Evolutionary conservation across 208 protist genomes (phyloP).

Genomic region (Crithidia expoeki): DNA sequence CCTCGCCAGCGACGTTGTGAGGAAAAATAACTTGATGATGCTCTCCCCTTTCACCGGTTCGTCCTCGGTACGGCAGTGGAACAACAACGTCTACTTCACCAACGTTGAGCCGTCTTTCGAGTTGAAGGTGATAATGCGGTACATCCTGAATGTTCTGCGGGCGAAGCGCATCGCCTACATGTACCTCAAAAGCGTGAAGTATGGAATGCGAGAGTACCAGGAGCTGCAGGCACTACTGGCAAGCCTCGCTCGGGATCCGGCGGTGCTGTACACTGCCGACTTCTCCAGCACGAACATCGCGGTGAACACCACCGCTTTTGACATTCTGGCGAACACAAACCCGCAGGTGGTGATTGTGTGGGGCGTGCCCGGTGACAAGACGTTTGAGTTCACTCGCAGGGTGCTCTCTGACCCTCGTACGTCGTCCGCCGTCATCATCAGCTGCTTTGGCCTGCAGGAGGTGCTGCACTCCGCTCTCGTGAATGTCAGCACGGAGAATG

Average conservation of each 20-base stretch:
- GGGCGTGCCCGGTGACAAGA: conserved; percentile 25
- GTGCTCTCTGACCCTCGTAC: conserved; percentile 40
- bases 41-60: conserved; percentile 31
- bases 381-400: conserved; percentile 33
- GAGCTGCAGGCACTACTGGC: conserved; percentile 14
- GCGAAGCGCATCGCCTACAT: conserved; percentile 45
- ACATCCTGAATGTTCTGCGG: conserved; percentile 32
- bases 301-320: conserved; percentile 35
- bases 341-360: conserved; percentile 59
- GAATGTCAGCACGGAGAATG: neutral
- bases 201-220: conserved; percentile 37
- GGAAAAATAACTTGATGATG: conserved; percentile 24
- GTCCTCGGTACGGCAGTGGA: conserved; percentile 43
- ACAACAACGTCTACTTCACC: conserved; percentile 46
- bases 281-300: neutral
- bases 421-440: conserved; percentile 34
- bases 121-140: conserved; percentile 36
- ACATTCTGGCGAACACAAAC: conserved; percentile 41
- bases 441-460: conserved; percentile 26
- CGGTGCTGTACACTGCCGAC: conserved; percentile 35
- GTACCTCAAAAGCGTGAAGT: conserved; percentile 46
- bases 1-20: conserved; percentile 21
- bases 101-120: conserved; percentile 40
- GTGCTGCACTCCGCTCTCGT: conserved; percentile 25
- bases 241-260: neutral